These are phyloP conservation scores for Acanthamoeba triangularis DNA, from an alignment of 208 protist species.

Conservation along the genomic window DNA sequence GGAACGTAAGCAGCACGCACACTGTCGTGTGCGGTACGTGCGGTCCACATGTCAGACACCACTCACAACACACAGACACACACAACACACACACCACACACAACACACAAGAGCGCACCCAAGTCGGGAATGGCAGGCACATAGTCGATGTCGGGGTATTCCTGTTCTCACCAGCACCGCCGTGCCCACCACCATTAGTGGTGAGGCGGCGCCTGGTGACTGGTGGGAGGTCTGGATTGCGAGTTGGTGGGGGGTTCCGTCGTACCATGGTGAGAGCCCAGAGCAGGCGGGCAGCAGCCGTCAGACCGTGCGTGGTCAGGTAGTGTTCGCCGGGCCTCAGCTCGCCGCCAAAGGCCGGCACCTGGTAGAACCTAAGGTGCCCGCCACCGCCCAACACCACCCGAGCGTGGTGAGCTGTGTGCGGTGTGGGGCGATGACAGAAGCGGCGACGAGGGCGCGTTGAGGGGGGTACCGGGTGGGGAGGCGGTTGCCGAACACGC, in stretches of 20 bases:
- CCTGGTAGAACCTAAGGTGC: neutral
- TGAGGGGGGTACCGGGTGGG: neutral
- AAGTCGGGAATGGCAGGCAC: neutral
- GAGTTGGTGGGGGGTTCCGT: too few relatives aligned
- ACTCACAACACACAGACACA: neutral
- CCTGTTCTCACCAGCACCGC: neutral
- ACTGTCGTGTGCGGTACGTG: neutral
- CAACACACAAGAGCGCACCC: neutral
- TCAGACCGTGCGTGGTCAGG: neutral
- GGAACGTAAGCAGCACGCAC: slow-evolving; percentile 23
- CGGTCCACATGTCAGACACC: neutral
- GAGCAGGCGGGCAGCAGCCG: neutral
- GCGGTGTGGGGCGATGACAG: too few relatives aligned
- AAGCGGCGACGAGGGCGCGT: too few relatives aligned
- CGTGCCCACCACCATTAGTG: too few relatives aligned
- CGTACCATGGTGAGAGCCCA: slow-evolving; percentile 41
- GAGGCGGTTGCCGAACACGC: neutral
- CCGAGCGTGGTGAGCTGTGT: neutral
- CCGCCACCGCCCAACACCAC: neutral
- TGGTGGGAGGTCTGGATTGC: too few relatives aligned
- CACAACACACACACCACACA: neutral
- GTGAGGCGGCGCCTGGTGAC: too few relatives aligned
- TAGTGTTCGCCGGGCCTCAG: neutral
- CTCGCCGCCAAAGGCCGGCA: slow-evolving; percentile 18
- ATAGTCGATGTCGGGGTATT: slow-evolving; percentile 12